Conservation (phyloP, 2,329 filamentous ascomycete species). For the Rutstroemia sp. region DNA sequence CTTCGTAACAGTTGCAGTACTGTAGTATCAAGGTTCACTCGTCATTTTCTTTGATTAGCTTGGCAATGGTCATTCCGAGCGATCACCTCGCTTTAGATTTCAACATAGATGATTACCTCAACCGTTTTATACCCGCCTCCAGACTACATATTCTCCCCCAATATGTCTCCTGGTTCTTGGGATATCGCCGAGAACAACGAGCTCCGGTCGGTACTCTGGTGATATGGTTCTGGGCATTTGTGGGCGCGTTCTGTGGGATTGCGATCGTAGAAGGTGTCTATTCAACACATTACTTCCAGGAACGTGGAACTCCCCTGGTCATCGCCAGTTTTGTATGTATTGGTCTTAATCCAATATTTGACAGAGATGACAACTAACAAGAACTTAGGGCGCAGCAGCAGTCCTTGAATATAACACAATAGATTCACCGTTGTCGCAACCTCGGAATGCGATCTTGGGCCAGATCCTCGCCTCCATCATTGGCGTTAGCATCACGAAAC, state of each 20-base stretch:
- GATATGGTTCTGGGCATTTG: slow-evolving; percentile 52
- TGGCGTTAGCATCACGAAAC: slow-evolving; percentile 55
- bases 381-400: slow-evolving; percentile 52
- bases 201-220: slow-evolving; percentile 47
- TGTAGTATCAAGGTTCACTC: background rate
- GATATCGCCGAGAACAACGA: slow-evolving; percentile 41
- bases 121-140: slow-evolving; percentile 60
- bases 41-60: background rate
- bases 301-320: slow-evolving; percentile 49
- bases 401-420: slow-evolving; percentile 70
- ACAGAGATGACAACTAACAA: background rate
- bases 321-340: slow-evolving; percentile 60
- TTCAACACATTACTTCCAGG: slow-evolving; percentile 43
- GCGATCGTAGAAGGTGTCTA: slow-evolving; percentile 51
- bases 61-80: background rate
- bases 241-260: slow-evolving; percentile 58
- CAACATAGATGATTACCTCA: slow-evolving; percentile 71
- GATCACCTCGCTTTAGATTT: slow-evolving; percentile 34
- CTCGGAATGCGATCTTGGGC: slow-evolving; percentile 61
- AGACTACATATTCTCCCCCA: slow-evolving; percentile 57
- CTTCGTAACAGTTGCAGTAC: background rate
- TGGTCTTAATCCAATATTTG: background rate
- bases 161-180: slow-evolving; percentile 61
- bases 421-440: slow-evolving; percentile 65
- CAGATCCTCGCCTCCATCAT: slow-evolving; percentile 55